These are phyloP conservation scores for Alternaria brassicicola DNA, from an alignment of 2,329 filamentous ascomycete genomes.

Conservation along the genomic window DNA sequence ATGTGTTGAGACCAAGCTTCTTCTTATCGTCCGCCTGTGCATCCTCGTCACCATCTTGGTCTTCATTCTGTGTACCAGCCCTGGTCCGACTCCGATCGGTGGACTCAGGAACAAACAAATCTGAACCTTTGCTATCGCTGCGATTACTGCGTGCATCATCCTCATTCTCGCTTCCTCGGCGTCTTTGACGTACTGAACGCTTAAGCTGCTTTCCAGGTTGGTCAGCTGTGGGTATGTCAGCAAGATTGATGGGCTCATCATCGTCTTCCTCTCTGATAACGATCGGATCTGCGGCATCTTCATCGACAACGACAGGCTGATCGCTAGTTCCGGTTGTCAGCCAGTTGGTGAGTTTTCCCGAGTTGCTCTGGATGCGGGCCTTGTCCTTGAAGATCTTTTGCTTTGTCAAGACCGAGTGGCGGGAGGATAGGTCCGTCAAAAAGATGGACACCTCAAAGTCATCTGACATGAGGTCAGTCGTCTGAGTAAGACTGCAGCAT, in stretches of 20 bases:
- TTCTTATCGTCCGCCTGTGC: constrained; percentile 84
- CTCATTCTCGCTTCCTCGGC: constrained; percentile 11
- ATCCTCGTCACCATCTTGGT: constrained; percentile 31
- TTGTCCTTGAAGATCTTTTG: constrained; percentile 70
- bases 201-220: constrained; percentile 14
- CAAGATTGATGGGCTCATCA: constrained; percentile 57
- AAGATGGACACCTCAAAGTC: constrained; percentile 97
- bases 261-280: constrained; percentile 64
- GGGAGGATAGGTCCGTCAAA: constrained; percentile 81
- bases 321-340: constrained; percentile 50
- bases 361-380: constrained; percentile 54
- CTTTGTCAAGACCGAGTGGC: constrained; percentile 86
- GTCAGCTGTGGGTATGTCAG: constrained; percentile 61
- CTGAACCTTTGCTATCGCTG: constrained; percentile 44
- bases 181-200: constrained; percentile 24
- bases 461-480: constrained; percentile 60
- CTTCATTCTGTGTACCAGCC: constrained; percentile 12
- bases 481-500: constrained; percentile 18
- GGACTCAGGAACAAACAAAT: constrained; percentile 31
- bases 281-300: constrained; percentile 53
- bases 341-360: constrained; percentile 56
- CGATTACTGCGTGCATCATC: constrained; percentile 24
- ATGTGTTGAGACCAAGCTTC: constrained; percentile 83
- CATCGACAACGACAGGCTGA: constrained; percentile 51
- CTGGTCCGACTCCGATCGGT: constrained; percentile 29